phyloP scores from a whole-genome alignment of 2,329 filamentous ascomycete species.

The Fusarium fujikuroi region DNA sequence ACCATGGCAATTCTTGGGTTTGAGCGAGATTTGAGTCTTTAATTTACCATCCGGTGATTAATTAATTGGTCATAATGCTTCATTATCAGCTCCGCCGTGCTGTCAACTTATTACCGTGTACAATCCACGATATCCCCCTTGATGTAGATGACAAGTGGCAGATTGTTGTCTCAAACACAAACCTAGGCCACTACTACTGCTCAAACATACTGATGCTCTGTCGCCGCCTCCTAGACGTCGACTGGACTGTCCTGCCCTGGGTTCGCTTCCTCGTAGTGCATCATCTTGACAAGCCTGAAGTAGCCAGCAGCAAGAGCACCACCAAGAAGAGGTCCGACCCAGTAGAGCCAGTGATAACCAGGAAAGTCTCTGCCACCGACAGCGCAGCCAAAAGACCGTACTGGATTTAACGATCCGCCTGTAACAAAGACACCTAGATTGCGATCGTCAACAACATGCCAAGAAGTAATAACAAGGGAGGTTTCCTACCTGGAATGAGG shows the following conservation, averaged over 20 bases:
- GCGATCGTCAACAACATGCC: slow-evolving; percentile 44
- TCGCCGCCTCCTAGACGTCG: slow-evolving; percentile 2
- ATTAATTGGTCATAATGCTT: neutral
- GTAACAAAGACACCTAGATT: slow-evolving; percentile 46
- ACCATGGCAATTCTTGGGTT: neutral
- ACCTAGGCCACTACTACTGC: neutral
- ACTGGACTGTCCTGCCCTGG: slow-evolving; percentile 50
- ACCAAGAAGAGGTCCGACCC: slow-evolving; percentile 61
- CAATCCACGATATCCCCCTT: no score
- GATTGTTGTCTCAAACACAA: neutral
- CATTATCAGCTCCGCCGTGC: no score
- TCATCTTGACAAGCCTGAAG: slow-evolving; percentile 58
- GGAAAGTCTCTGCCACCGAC: slow-evolving; percentile 52
- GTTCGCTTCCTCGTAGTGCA: slow-evolving; percentile 60
- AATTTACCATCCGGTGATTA: neutral
- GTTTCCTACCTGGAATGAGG: slow-evolving; percentile 46
- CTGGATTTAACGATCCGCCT: slow-evolving; percentile 57
- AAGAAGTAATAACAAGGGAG: neutral
- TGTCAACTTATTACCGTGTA: no score
- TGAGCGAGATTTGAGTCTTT: neutral
- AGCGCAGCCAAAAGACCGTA: slow-evolving; percentile 59
- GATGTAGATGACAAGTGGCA: neutral
- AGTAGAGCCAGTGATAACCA: slow-evolving; percentile 61
- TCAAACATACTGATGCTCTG: neutral
- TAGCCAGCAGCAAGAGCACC: slow-evolving; percentile 56